These are phyloP conservation scores for Alloascoidea africana DNA, from an alignment of 805 yeast species.

Conservation along the genomic window DNA sequence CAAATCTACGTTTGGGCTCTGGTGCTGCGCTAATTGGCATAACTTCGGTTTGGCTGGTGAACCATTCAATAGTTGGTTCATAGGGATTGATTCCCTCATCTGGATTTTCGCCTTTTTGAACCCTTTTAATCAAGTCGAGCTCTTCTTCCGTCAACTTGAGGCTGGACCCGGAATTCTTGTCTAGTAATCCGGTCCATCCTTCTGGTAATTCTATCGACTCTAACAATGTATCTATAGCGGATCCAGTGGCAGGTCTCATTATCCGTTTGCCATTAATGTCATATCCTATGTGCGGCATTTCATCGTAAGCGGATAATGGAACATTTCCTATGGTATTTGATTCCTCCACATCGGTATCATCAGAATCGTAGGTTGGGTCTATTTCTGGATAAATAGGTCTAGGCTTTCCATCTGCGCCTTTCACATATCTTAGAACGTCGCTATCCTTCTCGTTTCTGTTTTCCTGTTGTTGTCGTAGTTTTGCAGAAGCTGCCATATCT, in stretches of 20 bases:
- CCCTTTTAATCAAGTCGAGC: constrained; percentile 71
- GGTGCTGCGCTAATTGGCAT: constrained; percentile 92
- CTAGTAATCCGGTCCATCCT: constrained; percentile 97
- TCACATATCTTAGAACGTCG: constrained; percentile 3
- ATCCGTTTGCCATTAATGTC: constrained; percentile 95
- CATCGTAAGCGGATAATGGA: constrained; percentile 88
- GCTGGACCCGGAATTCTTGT: constrained; percentile 73
- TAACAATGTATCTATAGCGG: constrained; percentile 80
- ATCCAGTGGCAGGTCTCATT: constrained; percentile 97
- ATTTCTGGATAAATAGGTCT: constrained; percentile 78
- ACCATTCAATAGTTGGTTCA: constrained; percentile 93
- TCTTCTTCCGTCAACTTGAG: constrained; percentile 80
- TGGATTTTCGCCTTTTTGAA: constrained; percentile 74
- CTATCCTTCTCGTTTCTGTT: constrained; percentile 6
- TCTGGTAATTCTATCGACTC: constrained; percentile 91
- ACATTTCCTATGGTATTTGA: constrained; percentile 86
- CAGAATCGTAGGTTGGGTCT: constrained; percentile 80
- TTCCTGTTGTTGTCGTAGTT: constrained; percentile 7
- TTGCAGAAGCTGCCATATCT: constrained; percentile 6
- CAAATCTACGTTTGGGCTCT: constrained; percentile 94
- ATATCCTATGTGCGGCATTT: constrained; percentile 94
- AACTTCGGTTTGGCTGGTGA: constrained; percentile 65
- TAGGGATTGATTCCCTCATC: constrained; percentile 74
- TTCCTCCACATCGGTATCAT: constrained; percentile 76
- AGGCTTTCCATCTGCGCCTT: constrained; percentile 57